These are phyloP conservation scores for Pseudogymnoascus sp. DNA, from an alignment of 2,329 filamentous ascomycete species.

Conservation along the genomic window DNA sequence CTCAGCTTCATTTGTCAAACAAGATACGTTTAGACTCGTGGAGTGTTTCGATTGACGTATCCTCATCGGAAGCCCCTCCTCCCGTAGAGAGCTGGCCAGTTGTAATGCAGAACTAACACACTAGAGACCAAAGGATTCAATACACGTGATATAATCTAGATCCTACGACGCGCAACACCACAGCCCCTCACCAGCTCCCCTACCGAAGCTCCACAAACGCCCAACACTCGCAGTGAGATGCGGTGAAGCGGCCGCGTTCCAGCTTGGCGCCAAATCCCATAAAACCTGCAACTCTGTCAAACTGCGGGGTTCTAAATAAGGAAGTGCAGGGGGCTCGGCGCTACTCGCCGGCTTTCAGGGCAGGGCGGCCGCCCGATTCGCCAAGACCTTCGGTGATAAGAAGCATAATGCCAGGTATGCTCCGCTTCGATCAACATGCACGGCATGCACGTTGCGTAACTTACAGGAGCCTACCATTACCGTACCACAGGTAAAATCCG, in stretches of 20 bases:
- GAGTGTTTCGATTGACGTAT: background rate
- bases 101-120: background rate
- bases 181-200: background rate
- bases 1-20: conserved; percentile 3
- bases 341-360: background rate
- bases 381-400: background rate
- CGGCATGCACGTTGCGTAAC: background rate
- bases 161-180: background rate
- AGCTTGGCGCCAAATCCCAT: background rate
- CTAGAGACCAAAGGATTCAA: background rate
- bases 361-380: background rate
- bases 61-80: background rate
- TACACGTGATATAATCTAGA: background rate
- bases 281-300: background rate
- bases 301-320: background rate
- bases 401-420: background rate
- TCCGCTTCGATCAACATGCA: background rate
- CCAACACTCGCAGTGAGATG: background rate
- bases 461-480: no score
- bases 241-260: background rate
- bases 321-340: background rate
- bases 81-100: background rate
- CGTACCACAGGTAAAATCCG: background rate
- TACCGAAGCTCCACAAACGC: background rate
- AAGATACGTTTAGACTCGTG: background rate